Evolutionary conservation across 225 moss, liverwort and hornwort genomes (phyloP), one percentile per base, ranked within the genome.

Genomic region (Polytrichum commune): DNA sequence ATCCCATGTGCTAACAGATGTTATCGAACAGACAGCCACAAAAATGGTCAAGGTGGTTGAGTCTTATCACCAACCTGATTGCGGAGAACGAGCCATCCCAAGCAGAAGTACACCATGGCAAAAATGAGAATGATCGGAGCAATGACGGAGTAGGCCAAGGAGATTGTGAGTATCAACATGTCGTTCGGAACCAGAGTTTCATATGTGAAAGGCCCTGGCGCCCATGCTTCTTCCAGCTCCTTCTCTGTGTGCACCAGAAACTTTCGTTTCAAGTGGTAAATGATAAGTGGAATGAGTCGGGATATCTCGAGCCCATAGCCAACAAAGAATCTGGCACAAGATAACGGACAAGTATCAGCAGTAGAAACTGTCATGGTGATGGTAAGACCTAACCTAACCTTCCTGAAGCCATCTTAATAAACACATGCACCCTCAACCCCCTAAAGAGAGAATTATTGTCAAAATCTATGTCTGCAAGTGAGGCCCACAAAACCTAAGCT

Each of bases 281-380:
- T 33, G 0, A 82, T 60, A 54, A 86, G 75, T 8, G 84, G 86
- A 10, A 86, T 55, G 13, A 89, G 29, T 2, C 89, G 89, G 0
- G 86, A 81, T 22, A 89, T 56, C 62, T 89, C 77, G 72, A 89
- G 62, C 13, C 89, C 86, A 8, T 89, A 89, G 10, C 89, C 89
- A 13, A 89, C 35, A 30, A 89, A 86, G 28, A 89, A 89, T 60
- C 89, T 89, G 78, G 19, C 29, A 67, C 8, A 35, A 8, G 35
- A 35, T 8, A 35, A 35, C 35, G 2, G 35, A 9, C 35, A 35
- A 35, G 8, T 35, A 8, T 35, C 35, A 35, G 35, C 35, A 8
- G 35, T 35, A 35, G 35, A 35, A 35, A 35, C 35, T 35, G 35
- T 35, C 35, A 35, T 9, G 9, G 35, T 9, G 9, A 35, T 35